These are phyloP conservation scores for Ramichloridium luteum DNA, from an alignment of 2,329 filamentous ascomycete genomes.

Conservation along the genomic window DNA sequence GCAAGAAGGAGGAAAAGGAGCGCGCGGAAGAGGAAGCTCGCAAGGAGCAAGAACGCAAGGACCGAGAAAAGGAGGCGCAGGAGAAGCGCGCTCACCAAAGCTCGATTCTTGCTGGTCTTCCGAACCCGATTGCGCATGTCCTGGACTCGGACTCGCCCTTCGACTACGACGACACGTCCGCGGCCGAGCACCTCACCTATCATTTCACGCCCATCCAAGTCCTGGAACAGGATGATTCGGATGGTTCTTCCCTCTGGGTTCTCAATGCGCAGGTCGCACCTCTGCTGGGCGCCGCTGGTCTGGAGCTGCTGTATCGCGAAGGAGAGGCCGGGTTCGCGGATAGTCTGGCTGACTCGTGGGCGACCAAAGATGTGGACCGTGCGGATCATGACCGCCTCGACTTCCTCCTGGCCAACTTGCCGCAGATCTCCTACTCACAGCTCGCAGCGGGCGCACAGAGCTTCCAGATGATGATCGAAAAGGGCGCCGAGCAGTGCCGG, in stretches of 20 bases:
- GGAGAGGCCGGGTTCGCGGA: conserved; percentile 13
- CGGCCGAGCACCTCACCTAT: conserved; percentile 8
- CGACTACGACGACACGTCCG: conserved; percentile 6
- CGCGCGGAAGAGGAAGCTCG: conserved; percentile 9
- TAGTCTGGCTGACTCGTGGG: conserved; percentile 13
- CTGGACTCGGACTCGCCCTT: conserved; percentile 13
- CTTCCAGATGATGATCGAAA: neutral
- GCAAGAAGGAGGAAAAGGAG: conserved; percentile 15
- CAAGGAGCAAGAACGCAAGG: conserved; percentile 9
- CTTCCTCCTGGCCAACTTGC: conserved; percentile 7
- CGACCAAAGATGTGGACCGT: conserved; percentile 10
- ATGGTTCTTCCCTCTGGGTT: conserved; percentile 13
- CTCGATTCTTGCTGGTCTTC: conserved; percentile 16
- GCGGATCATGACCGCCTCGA: conserved; percentile 7
- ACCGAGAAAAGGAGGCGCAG: conserved; percentile 11
- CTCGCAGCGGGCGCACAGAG: neutral
- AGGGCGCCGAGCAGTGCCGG: neutral
- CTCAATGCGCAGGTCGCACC: conserved; percentile 22
- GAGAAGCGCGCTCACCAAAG: conserved; percentile 12
- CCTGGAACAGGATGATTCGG: conserved; percentile 9
- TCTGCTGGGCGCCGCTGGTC: conserved; percentile 17
- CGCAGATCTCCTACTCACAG: conserved; percentile 2
- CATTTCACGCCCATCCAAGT: conserved; percentile 19
- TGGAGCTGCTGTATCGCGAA: conserved; percentile 18
- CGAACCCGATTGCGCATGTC: conserved; percentile 11